phyloP scores from a whole-genome alignment of 2,329 filamentous ascomycete species.

The Karstenula rhodostoma region DNA sequence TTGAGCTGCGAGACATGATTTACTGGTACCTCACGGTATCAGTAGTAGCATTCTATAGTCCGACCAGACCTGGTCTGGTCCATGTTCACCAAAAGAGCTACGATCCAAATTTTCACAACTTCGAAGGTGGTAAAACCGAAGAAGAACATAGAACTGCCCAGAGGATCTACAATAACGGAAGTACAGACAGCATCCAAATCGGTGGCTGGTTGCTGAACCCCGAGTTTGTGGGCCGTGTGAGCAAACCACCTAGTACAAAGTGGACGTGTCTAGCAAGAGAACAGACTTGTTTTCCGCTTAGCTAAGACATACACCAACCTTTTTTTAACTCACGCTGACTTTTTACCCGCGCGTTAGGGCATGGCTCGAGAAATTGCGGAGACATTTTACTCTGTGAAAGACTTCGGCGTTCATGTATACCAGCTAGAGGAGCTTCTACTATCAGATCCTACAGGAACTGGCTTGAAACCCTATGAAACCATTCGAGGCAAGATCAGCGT shows the following conservation, averaged over 20 bases:
- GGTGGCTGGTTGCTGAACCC: constrained; percentile 17
- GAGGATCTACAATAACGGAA: constrained; percentile 2
- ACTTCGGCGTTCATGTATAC: not conserved
- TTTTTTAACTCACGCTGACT: too few species aligned
- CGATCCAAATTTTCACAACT: constrained; percentile 12
- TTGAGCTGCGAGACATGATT: constrained; percentile 14
- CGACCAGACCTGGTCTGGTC: too few species aligned
- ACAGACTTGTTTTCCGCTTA: too few species aligned
- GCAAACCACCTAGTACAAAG: too few species aligned
- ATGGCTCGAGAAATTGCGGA: constrained; percentile 17
- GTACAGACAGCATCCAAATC: constrained; percentile 5
- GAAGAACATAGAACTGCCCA: not conserved
- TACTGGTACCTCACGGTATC: not conserved
- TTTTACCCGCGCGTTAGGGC: too few species aligned
- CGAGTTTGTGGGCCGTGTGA: constrained; percentile 12
- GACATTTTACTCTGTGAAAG: constrained; percentile 8
- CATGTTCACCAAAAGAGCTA: not conserved
- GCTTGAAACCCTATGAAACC: constrained; percentile 10
- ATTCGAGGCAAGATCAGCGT: constrained; percentile 2
- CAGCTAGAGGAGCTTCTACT: constrained; percentile 11
- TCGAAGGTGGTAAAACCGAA: not conserved
- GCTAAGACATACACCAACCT: too few species aligned
- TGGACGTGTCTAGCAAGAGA: too few species aligned
- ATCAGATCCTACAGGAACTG: constrained; percentile 12
- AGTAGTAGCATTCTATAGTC: too few species aligned